Conservation (phyloP, 2,329 filamentous ascomycete genomes). For the Diaporthe longicolla region DNA sequence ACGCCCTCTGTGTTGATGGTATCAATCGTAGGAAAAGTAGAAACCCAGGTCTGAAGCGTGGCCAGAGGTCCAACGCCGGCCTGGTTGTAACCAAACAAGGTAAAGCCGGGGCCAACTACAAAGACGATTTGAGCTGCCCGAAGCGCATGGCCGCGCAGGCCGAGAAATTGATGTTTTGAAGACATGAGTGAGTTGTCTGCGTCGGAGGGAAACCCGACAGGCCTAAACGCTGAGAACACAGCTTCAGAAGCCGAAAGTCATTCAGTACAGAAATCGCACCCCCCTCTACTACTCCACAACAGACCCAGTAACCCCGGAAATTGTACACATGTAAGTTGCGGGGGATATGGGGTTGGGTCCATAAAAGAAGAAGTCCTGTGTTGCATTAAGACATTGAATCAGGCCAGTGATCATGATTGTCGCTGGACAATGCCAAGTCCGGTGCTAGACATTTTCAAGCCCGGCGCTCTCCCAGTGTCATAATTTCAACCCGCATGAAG, state of each 20-base stretch:
- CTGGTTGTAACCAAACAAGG: slow-evolving; percentile 67
- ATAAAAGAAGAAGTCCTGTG: background rate
- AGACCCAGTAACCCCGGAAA: background rate
- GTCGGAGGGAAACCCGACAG: background rate
- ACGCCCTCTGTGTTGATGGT: slow-evolving; percentile 59
- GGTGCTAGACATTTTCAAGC: slow-evolving; percentile 7
- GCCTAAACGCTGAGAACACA: background rate
- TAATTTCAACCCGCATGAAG: too few species aligned
- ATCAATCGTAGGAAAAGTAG: slow-evolving; percentile 64
- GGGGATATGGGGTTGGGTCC: slow-evolving; percentile 1
- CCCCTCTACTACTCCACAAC: background rate
- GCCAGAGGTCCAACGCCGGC: slow-evolving; percentile 61
- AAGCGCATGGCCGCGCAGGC: slow-evolving; percentile 42
- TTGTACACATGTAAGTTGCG: background rate
- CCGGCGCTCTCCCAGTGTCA: background rate
- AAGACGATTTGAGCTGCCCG: slow-evolving; percentile 39
- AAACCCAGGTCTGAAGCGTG: slow-evolving; percentile 51
- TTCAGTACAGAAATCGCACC: slow-evolving; percentile 8
- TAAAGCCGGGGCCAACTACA: slow-evolving; percentile 52
- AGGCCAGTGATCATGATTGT: slow-evolving; percentile 1
- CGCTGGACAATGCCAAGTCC: slow-evolving; percentile 16
- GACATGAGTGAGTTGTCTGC: slow-evolving; percentile 1
- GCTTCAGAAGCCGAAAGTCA: slow-evolving; percentile 17
- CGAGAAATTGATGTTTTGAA: slow-evolving; percentile 36
- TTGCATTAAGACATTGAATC: background rate